These are phyloP conservation scores for Botryotinia calthae DNA, from an alignment of 2,329 filamentous ascomycete species.

Conservation along the genomic window DNA sequence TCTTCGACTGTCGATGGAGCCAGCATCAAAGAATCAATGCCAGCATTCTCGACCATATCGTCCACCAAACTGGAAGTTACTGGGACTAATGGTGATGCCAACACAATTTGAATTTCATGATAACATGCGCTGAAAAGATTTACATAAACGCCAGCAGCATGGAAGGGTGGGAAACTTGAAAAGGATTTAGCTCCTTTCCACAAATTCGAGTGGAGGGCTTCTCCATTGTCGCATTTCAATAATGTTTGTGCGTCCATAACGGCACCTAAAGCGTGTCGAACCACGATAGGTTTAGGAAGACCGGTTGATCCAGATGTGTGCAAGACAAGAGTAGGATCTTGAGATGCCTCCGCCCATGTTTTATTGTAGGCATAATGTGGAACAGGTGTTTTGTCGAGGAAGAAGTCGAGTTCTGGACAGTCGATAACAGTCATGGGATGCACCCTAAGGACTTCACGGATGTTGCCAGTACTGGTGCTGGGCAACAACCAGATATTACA, in stretches of 20 bases:
- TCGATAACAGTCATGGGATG: constrained; percentile 12
- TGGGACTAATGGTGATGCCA: constrained; percentile 12
- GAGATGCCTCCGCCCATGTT: constrained; percentile 31
- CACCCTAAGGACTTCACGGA: constrained; percentile 3
- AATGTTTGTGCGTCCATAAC: not conserved
- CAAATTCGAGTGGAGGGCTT: not conserved
- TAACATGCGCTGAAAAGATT: not conserved
- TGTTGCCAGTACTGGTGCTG: not conserved
- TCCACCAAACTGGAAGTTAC: constrained; percentile 12
- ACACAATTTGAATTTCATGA: not conserved
- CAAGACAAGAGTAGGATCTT: constrained; percentile 19
- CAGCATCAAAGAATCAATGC: not conserved
- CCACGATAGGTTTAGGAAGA: constrained; percentile 24
- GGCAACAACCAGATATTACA: constrained; percentile 17
- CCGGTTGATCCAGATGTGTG: constrained; percentile 28
- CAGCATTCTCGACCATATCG: constrained; percentile 15
- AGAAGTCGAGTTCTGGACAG: constrained; percentile 15
- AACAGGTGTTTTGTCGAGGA: constrained; percentile 16
- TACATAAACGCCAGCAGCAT: not conserved
- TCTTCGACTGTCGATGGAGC: constrained; percentile 21
- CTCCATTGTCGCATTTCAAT: not conserved
- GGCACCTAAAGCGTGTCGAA: constrained; percentile 11
- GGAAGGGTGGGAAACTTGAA: constrained; percentile 15
- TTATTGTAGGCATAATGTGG: constrained; percentile 21
- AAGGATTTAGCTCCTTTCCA: constrained; percentile 5